Evolutionary conservation across 176 grass and related monocot genomes (phyloP), one percentile per base, ranked within the genome.

Genomic region (Rhynchospora tenuis): DNA sequence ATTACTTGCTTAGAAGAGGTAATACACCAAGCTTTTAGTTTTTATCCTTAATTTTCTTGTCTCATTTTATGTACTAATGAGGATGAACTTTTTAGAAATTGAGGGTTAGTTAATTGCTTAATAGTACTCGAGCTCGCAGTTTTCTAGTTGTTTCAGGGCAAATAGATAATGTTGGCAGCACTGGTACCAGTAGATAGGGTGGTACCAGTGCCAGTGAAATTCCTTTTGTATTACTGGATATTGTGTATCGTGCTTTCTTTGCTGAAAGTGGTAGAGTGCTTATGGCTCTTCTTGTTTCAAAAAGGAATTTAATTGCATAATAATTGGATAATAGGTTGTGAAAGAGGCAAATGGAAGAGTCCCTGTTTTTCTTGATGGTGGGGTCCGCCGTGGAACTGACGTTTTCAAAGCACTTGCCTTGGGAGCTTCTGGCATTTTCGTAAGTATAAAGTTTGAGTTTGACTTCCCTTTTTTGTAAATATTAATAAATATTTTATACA

Each of bases 1-100:
- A 99, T 99, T 84, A 95, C 48, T 83, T 99, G 96, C 78, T 88
- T 95, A 22, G 96, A 99, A 89, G 96, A 99, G 91, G 95, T 97
- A 88, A 10, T 9, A 26, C 5, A 28, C 24, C 55, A 1, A 28
- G 3, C 13, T 29, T 29, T 17, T 26, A 17, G 7, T 71, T 76
- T 76, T 6, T 76, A 19, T 51, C 55, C 47, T 76, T 75, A 54
- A 4, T 45, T 45, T 70, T 11, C 2, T 20, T 20, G 0, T 61
- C 59, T 23, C 43, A 33, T 27, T 71, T 83, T 33, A 33, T 33
- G 3, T 1, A 33, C 31, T 33, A 33, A 33, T 33, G 31, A 33
- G 1, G 31, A 33, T 33, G 31, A 33, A 33, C 31, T 33, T 33
- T 1, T 3, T 1, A 33, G 31, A 33, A 33, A 33, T 33, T 1